These are phyloP conservation scores for Exophiala lecanii-corni DNA, from an alignment of 2,329 filamentous ascomycete genomes.

Conservation along the genomic window DNA sequence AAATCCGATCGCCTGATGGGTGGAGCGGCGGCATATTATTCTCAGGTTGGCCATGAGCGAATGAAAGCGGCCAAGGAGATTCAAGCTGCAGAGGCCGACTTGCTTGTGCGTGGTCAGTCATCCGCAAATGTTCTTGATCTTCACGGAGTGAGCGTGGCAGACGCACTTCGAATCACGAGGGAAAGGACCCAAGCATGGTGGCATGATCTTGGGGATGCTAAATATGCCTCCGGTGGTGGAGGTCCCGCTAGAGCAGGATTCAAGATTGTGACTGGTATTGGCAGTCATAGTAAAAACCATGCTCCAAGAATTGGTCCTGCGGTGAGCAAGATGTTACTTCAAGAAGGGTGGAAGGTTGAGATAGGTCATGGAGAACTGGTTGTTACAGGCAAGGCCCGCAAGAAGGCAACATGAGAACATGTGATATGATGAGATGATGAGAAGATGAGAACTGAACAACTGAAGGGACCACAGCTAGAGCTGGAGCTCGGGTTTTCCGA, in stretches of 20 bases:
- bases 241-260: conserved; percentile 53
- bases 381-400: conserved; percentile 55
- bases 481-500: no score
- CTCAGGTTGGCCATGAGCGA: conserved; percentile 63
- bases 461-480: no score
- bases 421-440: no score
- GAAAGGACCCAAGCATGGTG: conserved; percentile 70
- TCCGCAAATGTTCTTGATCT: conserved; percentile 62
- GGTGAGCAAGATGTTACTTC: conserved; percentile 69
- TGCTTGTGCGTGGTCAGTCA: conserved; percentile 65
- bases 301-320: conserved; percentile 71
- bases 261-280: conserved; percentile 74
- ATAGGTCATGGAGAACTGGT: conserved; percentile 65
- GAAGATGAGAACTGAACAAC: no score
- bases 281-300: conserved; percentile 72
- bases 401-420: no score
- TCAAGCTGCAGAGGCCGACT: conserved; percentile 64
- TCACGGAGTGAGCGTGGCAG: conserved; percentile 75
- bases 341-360: conserved; percentile 79
- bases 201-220: conserved; percentile 63
- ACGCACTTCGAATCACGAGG: conserved; percentile 73
- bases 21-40: conserved; percentile 72
- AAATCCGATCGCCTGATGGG: conserved; percentile 70
- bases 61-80: conserved; percentile 54
- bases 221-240: conserved; percentile 45